phyloP scores from a whole-genome alignment of 352 stramenopile genomes.

The Saprolegnia parasitica region DNA sequence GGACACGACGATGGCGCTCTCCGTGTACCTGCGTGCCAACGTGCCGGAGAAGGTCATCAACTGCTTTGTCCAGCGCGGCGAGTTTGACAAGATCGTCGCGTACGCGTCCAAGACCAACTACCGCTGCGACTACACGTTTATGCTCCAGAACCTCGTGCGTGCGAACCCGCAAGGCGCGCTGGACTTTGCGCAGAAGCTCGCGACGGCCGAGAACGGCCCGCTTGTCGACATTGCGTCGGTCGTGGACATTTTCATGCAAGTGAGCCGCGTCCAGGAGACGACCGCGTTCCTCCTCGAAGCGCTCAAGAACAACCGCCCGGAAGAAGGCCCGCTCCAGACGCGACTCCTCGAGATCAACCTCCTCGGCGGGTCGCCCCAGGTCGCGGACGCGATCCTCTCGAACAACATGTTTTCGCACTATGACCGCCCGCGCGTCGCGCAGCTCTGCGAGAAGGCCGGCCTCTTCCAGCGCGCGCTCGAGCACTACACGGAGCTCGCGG shows the following conservation, averaged over 20 bases:
- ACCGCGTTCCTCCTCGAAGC: conserved; percentile 99
- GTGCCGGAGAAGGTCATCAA: conserved; percentile 99
- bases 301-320: conserved; percentile 97
- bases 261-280: conserved; percentile 98
- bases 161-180: conserved; percentile 96
- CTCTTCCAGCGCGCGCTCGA: conserved; percentile 98
- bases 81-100: conserved; percentile 99
- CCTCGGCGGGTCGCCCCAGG: conserved; percentile 96
- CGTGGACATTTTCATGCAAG: conserved; percentile 99
- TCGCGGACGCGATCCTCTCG: conserved; percentile 99
- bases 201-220: conserved; percentile 90
- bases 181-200: conserved; percentile 98
- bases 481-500: conserved; percentile 98
- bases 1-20: conserved; percentile 98
- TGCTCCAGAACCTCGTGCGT: conserved; percentile 99
- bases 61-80: conserved; percentile 97
- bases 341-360: conserved; percentile 99
- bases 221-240: conserved; percentile 98
- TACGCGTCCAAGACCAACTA: conserved; percentile 95
- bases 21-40: conserved; percentile 96
- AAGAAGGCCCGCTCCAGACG: conserved; percentile 99
- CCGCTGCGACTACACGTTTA: conserved; percentile 98
- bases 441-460: conserved; percentile 97
- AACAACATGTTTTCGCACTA: conserved; percentile 99
- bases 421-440: conserved; percentile 95